Percentiles rank a stretch among this genome's conserved stretches.
phyloP scores from a whole-genome alignment of 2,329 filamentous ascomycete genomes.

The Nannizzia gypsea region DNA sequence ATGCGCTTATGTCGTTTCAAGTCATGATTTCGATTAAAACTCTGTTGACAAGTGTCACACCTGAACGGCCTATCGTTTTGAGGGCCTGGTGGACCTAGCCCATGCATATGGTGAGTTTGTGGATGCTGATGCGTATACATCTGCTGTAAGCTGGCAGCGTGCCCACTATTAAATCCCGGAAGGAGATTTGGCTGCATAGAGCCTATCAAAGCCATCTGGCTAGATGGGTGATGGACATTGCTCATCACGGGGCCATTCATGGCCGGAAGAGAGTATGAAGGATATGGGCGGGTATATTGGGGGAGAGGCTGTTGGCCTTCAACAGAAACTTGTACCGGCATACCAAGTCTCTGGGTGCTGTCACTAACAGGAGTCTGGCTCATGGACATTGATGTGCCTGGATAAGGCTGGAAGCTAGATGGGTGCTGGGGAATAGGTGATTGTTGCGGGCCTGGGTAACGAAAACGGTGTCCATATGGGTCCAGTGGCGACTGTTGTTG shows the following conservation, averaged over 20 bases:
- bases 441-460: constrained; percentile 33
- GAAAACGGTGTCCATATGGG: constrained; percentile 44
- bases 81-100: constrained; percentile 42
- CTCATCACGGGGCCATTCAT: constrained; percentile 60
- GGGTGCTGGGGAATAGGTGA: constrained; percentile 39
- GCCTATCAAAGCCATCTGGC: constrained; percentile 60
- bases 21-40: constrained; percentile 94
- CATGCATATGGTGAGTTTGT: constrained; percentile 22
- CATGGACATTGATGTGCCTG: constrained; percentile 19
- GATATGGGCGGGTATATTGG: constrained; percentile 33
- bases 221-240: constrained; percentile 62
- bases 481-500: constrained; percentile 47
- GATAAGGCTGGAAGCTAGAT: constrained; percentile 32
- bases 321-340: constrained; percentile 36
- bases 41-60: constrained; percentile 83
- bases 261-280: constrained; percentile 48
- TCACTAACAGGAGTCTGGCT: constrained; percentile 34
- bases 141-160: constrained; percentile 44
- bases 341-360: constrained; percentile 42
- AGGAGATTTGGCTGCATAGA: constrained; percentile 46
- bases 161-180: constrained; percentile 49
- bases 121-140: constrained; percentile 49
- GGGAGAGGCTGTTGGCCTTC: constrained; percentile 24
- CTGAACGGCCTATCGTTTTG: constrained; percentile 80
- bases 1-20: constrained; percentile 92